phyloP scores from a whole-genome alignment of 2,329 filamentous ascomycete species.

The Periglandula ipomoeae region DNA sequence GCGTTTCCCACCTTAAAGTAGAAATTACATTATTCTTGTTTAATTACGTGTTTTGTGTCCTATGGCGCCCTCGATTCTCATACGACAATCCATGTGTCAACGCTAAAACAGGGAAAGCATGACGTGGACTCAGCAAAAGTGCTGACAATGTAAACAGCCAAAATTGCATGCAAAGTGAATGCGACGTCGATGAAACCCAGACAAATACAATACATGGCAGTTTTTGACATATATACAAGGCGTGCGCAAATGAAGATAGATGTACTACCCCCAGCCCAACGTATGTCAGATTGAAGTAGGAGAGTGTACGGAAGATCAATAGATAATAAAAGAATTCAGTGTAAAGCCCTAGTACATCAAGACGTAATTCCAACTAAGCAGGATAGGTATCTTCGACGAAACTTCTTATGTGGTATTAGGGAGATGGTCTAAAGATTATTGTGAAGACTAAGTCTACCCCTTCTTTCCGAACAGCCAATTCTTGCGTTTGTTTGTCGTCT shows the following conservation, averaged over 20 bases:
- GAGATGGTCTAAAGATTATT: not conserved
- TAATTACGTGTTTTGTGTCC: no score
- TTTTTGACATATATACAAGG: not conserved
- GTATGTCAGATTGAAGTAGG: not conserved
- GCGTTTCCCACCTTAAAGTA: no score
- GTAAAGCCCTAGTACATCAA: no score
- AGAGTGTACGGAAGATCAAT: not conserved
- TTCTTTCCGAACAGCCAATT: constrained; percentile 42
- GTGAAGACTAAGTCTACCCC: constrained; percentile 19
- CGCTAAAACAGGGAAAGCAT: no score
- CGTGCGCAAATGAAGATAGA: not conserved
- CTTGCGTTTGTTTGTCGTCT: constrained; percentile 33
- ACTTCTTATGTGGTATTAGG: not conserved
- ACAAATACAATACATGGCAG: not conserved
- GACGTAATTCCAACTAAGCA: not conserved
- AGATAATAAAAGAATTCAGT: not conserved
- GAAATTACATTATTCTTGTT: no score
- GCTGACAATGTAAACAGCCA: no score
- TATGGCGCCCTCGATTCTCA: no score
- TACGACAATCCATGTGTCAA: no score
- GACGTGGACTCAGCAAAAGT: no score
- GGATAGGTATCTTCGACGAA: not conserved
- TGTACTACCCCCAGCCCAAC: not conserved
- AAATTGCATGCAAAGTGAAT: no score
- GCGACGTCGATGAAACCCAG: no score